Evolutionary conservation across 2,329 filamentous ascomycete genomes (phyloP).

Genomic region (Calonectria ilicicola): DNA sequence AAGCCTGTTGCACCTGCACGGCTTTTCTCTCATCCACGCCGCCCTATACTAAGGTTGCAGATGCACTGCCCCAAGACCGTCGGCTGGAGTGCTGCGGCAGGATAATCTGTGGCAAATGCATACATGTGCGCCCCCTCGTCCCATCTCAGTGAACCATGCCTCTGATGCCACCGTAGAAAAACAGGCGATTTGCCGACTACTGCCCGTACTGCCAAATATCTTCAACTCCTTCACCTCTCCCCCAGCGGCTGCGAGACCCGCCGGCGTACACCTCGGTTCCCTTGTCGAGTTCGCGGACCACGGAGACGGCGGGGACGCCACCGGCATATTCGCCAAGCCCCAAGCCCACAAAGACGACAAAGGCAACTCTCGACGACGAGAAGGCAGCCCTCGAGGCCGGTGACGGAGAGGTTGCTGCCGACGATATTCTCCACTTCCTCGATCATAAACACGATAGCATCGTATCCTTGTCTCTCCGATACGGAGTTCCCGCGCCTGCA

Average conservation of each 20-base stretch:
- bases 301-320: constrained; percentile 47
- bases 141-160: background rate
- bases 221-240: constrained; percentile 64
- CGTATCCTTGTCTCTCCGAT: constrained; percentile 76
- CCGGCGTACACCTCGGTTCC: constrained; percentile 68
- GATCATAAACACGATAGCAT: constrained; percentile 77
- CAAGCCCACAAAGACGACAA: background rate
- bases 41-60: constrained; percentile 67
- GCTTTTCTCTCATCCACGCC: constrained; percentile 67
- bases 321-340: constrained; percentile 51
- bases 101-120: constrained; percentile 78
- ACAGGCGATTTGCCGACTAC: constrained; percentile 74
- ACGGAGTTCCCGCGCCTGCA: constrained; percentile 73
- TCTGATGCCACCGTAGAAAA: constrained; percentile 59
- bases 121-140: constrained; percentile 61
- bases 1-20: constrained; percentile 78
- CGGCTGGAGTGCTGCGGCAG: constrained; percentile 76
- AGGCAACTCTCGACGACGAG: constrained; percentile 30
- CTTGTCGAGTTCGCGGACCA: constrained; percentile 39
- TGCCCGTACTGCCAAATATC: constrained; percentile 85
- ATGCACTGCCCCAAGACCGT: constrained; percentile 67
- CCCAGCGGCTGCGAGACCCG: constrained; percentile 76
- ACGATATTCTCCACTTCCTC: constrained; percentile 81
- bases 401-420: constrained; percentile 53
- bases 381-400: constrained; percentile 39